A percentile compares a stretch with the other conserved stretches of the same genome.
These are phyloP conservation scores for Trametes coccinea DNA, from an alignment of 768 basidiomycete species.

Conservation along the genomic window DNA sequence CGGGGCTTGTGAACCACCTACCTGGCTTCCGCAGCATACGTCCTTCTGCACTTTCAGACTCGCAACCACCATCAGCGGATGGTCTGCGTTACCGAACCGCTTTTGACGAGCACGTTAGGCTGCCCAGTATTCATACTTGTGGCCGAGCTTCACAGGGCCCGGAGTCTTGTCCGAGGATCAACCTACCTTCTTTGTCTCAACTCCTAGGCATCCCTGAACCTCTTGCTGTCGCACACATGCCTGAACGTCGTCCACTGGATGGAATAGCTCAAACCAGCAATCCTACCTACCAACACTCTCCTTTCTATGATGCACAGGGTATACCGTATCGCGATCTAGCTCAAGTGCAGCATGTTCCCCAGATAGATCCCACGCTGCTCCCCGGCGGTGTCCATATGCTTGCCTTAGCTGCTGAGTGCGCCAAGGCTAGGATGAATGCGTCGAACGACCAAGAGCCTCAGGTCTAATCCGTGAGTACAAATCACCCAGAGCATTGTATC, in stretches of 20 bases:
- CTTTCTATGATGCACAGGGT: background rate
- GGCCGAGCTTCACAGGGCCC: background rate
- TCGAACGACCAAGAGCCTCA: background rate
- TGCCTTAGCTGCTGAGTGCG: slow-evolving; percentile 2
- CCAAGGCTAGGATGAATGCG: background rate
- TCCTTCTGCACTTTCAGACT: too few relatives aligned
- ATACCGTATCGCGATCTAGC: background rate
- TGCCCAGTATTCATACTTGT: slow-evolving; percentile 13
- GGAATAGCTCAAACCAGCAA: background rate
- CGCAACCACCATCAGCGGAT: too few relatives aligned
- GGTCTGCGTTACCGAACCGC: background rate
- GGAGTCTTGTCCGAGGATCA: background rate
- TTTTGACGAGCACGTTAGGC: background rate
- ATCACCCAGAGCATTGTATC: too few relatives aligned
- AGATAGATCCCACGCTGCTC: slow-evolving; percentile 21
- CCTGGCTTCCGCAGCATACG: too few relatives aligned
- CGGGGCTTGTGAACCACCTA: too few relatives aligned
- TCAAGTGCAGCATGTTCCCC: background rate
- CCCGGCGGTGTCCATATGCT: slow-evolving; percentile 12
- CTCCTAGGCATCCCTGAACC: background rate
- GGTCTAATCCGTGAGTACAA: background rate
- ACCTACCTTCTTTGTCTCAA: slow-evolving; percentile 9
- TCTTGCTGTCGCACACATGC: background rate
- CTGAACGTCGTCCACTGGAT: slow-evolving; percentile 3
- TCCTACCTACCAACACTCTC: background rate